Evolutionary conservation across 495 filamentous ascomycete genomes (phyloP), one percentile per base, ranked within the genome.

Genomic region (Tuber borchii): DNA sequence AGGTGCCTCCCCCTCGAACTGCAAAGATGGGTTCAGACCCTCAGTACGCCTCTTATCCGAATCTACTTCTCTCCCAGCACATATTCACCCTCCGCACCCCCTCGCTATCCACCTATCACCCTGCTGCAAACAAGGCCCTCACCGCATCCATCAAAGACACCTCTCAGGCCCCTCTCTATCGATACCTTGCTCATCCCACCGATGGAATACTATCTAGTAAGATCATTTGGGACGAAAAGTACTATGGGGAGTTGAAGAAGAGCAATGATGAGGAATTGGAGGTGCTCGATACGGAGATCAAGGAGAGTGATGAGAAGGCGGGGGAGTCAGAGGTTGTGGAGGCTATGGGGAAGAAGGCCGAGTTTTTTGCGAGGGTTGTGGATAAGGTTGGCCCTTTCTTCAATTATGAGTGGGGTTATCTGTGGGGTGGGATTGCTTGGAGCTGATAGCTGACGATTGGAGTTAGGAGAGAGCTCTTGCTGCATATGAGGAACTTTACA

Each of bases 11-110:
- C 46, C n/a, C 45, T 73, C 71, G 48, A 79, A 40, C 77, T 73
- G 43, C 70, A 85, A 91, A 75, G 80, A 99, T 99, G 95, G 95
- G 94, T 81, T 93, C 93, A 82, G 95, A 99, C 87, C 94, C 94
- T 73, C 95, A 97, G 84, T 98, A 95, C 87, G 91, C 93, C 81
- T 94, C 94, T 85, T 98, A 94, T 85, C 95, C 95, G 73, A 87
- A 95, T 83, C 92, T 99, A 83, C 87, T 91, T 81, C 90, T 99
- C 83, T 90, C 95, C 79, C 96, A 98, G 87, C 90, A 97, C 86
- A 94, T 99, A 86, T 99, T 99, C 88, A 93, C 92, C 84, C 88
- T 97, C 86, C 94, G 93, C 81, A 97, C 97, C 86, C 91, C 94
- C 78, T 90, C 92, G 80, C 90, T 94, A 76, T 83, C 91, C 42